Conservation (phyloP, 495 filamentous ascomycete genomes). For the Patellaria atrata region DNA sequence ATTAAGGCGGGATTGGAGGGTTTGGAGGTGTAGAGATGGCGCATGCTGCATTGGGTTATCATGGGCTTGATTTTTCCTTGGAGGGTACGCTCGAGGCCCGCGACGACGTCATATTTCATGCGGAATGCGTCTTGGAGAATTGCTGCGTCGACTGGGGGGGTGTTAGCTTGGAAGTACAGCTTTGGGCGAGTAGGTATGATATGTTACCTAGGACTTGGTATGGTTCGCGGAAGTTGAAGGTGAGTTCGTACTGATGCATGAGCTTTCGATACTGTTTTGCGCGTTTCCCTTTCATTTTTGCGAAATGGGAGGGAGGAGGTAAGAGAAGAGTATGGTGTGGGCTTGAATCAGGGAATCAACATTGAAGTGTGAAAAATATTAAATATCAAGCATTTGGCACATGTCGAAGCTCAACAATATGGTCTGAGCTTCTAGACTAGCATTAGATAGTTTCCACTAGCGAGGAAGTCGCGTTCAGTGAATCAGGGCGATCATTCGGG, state of each 20-base stretch:
- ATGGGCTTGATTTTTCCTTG: conserved; percentile 72
- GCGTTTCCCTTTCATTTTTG: conserved; percentile 81
- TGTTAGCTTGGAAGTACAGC: not conserved
- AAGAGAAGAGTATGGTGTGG: not conserved
- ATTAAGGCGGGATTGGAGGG: conserved; percentile 45
- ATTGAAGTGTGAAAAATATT: not conserved
- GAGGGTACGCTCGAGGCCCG: conserved; percentile 55
- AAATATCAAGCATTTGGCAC: too few species aligned
- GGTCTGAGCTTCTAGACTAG: too few species aligned
- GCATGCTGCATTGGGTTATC: conserved; percentile 34
- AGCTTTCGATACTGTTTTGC: conserved; percentile 93
- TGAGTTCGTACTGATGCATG: conserved; percentile 78
- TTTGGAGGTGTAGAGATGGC: conserved; percentile 54
- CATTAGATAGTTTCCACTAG: too few species aligned
- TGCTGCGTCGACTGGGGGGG: conserved; percentile 52
- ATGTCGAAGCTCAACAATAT: too few species aligned
- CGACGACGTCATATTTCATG: conserved; percentile 70
- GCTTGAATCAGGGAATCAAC: not conserved
- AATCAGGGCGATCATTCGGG: too few species aligned
- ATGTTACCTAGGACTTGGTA: conserved; percentile 66
- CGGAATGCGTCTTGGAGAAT: conserved; percentile 57
- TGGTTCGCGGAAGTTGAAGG: conserved; percentile 77
- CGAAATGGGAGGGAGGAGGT: too few species aligned
- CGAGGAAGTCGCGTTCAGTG: too few species aligned
- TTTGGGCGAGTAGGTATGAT: too few species aligned